These are phyloP conservation scores for Wickerhamomyces tratensis DNA, from an alignment of 805 yeast genomes.

Conservation along the genomic window DNA sequence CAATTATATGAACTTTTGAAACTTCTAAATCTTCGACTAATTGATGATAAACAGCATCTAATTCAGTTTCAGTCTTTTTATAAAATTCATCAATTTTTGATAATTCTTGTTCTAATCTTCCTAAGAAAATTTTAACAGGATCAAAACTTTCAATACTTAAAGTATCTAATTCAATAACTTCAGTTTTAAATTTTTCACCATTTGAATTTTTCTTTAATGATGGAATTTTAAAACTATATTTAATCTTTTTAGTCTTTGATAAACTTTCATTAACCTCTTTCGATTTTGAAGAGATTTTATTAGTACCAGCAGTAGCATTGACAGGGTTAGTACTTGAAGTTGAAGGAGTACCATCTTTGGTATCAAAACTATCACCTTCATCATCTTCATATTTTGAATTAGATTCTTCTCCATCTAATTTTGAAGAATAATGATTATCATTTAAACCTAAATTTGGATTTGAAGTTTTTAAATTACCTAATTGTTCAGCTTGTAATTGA, in stretches of 20 bases:
- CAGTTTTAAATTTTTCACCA: neutral
- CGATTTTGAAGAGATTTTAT: too few species aligned
- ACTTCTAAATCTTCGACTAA: conserved; percentile 38
- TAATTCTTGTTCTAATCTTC: conserved; percentile 37
- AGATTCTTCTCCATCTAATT: conserved; percentile 1
- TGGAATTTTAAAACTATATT: too few species aligned
- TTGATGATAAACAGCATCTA: conserved; percentile 34
- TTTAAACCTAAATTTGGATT: conserved; percentile 4
- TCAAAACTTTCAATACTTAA: conserved; percentile 17
- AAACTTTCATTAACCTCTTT: too few species aligned
- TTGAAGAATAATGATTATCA: neutral
- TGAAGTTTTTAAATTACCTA: conserved; percentile 5
- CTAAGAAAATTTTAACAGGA: conserved; percentile 34
- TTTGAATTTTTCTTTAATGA: too few species aligned
- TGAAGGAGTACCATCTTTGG: too few species aligned
- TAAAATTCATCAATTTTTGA: conserved; percentile 44
- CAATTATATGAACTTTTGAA: conserved; percentile 18
- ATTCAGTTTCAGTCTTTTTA: conserved; percentile 32
- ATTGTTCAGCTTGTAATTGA: conserved; percentile 34
- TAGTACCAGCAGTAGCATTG: too few species aligned
- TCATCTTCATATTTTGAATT: conserved; percentile 3
- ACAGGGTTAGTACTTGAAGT: too few species aligned
- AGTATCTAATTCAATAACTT: conserved; percentile 19
- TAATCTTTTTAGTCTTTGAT: too few species aligned
- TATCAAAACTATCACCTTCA: too few species aligned